Percentiles rank a stretch among this genome's conserved stretches.
These are phyloP conservation scores for Rubia tinctorum DNA, from an alignment of 305 asterid species.

Conservation along the genomic window DNA sequence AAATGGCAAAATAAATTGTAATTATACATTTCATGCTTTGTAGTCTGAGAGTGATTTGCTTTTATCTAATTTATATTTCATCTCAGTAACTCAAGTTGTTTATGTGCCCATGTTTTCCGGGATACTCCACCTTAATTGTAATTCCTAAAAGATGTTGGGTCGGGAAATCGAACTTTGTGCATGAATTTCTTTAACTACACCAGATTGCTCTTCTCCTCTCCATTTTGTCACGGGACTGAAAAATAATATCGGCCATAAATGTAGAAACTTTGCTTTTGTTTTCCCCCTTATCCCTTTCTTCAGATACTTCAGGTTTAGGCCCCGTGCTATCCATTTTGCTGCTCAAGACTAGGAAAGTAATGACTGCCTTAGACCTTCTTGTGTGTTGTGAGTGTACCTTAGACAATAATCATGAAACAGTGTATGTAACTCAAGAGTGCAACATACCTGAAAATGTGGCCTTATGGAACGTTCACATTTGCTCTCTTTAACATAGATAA, in stretches of 20 bases:
- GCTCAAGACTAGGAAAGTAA: neutral
- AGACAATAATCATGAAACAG: neutral
- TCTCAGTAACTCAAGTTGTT: neutral
- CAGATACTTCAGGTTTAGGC: slow-evolving; percentile 1
- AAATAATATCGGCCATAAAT: neutral
- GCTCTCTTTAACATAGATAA: neutral
- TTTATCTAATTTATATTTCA: neutral
- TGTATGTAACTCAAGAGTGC: neutral
- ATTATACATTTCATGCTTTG: neutral
- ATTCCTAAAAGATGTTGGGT: neutral
- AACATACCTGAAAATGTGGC: neutral
- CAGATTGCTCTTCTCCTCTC: neutral
- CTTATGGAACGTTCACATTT: neutral
- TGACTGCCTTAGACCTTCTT: neutral
- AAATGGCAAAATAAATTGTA: neutral
- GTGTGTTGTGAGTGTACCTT: neutral
- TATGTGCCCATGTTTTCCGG: no score
- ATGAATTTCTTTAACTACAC: neutral
- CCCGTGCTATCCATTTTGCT: neutral
- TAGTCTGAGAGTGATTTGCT: neutral
- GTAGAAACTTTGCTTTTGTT: no score
- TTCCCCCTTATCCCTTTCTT: neutral
- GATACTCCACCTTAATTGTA: neutral
- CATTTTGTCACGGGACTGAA: neutral
- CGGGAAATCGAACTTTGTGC: neutral